Conservation (phyloP, 208 protist species). For the Leptomonas pyrrhocoris region DNA sequence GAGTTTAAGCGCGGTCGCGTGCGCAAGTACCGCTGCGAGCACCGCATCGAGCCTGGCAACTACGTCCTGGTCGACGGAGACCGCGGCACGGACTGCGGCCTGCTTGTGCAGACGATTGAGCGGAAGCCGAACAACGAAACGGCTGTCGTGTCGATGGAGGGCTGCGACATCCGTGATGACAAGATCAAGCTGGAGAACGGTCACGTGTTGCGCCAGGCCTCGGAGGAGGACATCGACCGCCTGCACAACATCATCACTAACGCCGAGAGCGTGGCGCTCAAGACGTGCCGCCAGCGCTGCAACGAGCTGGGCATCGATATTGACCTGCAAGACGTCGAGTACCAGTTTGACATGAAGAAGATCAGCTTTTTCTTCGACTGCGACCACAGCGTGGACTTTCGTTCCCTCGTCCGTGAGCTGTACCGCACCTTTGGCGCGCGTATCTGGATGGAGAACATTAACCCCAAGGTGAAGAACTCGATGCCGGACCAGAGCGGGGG, state of each 20-base stretch:
- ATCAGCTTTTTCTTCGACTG: slow-evolving; percentile 93
- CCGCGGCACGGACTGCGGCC: slow-evolving; percentile 83
- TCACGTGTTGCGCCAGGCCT: slow-evolving; percentile 70
- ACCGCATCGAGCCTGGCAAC: slow-evolving; percentile 62
- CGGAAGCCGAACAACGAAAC: slow-evolving; percentile 46
- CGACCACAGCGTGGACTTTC: slow-evolving; percentile 90
- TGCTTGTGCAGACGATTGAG: slow-evolving; percentile 73
- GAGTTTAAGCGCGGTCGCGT: slow-evolving; percentile 86
- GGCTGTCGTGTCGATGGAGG: slow-evolving; percentile 72
- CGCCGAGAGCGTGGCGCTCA: slow-evolving; percentile 85
- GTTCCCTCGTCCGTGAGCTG: slow-evolving; percentile 83
- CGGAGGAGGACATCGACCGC: slow-evolving; percentile 71
- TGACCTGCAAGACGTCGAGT: slow-evolving; percentile 83
- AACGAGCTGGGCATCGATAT: slow-evolving; percentile 85
- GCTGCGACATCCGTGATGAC: slow-evolving; percentile 59
- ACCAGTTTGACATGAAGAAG: slow-evolving; percentile 95
- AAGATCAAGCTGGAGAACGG: slow-evolving; percentile 84
- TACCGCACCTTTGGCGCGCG: slow-evolving; percentile 90
- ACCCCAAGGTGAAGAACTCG: slow-evolving; percentile 83
- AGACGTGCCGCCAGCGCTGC: slow-evolving; percentile 84
- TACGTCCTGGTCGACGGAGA: slow-evolving; percentile 92
- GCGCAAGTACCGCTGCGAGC: slow-evolving; percentile 73
- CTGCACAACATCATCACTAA: slow-evolving; percentile 78
- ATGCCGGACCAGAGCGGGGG: slow-evolving; percentile 53
- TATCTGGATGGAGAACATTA: slow-evolving; percentile 94